phyloP scores from a whole-genome alignment of 495 filamentous ascomycete genomes.

The Letharia columbiana region DNA sequence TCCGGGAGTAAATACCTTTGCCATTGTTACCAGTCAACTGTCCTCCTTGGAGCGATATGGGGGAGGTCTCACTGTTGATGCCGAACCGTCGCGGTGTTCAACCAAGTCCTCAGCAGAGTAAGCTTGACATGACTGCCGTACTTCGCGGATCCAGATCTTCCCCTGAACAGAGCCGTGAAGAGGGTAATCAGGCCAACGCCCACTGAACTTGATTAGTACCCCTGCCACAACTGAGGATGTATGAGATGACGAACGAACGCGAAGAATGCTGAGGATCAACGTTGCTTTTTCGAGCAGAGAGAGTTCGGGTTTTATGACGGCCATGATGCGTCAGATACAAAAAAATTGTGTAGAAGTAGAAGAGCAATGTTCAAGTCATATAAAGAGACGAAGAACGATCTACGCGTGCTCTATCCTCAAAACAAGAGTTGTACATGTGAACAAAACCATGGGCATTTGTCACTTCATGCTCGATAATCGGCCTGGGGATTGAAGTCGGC shows the following conservation, averaged over 20 bases:
- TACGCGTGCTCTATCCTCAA: not conserved
- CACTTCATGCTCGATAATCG: not conserved
- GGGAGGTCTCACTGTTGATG: conserved; percentile 33
- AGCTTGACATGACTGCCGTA: conserved; percentile 33
- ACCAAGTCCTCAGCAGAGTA: conserved; percentile 27
- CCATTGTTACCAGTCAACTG: conserved; percentile 9
- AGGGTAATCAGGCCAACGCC: conserved; percentile 27
- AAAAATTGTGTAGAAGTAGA: not conserved
- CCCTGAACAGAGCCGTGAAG: conserved; percentile 35
- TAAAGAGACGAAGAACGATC: too few relatives aligned
- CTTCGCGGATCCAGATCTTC: conserved; percentile 29
- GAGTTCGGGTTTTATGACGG: conserved; percentile 24
- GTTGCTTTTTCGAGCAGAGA: conserved; percentile 36
- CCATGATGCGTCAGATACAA: not conserved
- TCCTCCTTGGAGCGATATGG: not conserved
- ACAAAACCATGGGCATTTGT: not conserved
- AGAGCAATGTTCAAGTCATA: not conserved
- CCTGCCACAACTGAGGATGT: not conserved
- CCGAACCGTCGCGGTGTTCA: conserved; percentile 24
- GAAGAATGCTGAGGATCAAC: conserved; percentile 25
- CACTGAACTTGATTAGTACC: conserved; percentile 7
- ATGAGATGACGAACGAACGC: conserved; percentile 13
- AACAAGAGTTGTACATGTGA: not conserved
- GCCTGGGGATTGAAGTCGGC: not conserved
- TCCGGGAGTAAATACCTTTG: conserved; percentile 31